Conservation (phyloP, 768 basidiomycete species). For the Russula vinacea region DNA sequence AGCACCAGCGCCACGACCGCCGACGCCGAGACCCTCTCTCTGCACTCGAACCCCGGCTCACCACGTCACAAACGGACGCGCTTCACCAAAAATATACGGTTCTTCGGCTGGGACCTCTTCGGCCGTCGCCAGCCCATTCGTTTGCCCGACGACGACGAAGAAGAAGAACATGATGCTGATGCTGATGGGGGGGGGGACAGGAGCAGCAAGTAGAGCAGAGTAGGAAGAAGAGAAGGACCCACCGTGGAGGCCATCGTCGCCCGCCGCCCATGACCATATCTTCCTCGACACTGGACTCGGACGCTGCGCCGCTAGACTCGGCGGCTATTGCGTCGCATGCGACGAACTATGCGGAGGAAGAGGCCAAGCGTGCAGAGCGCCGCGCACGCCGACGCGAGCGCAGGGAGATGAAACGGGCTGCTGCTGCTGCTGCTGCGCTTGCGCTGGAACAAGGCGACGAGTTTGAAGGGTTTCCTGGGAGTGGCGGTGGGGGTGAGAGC, state of each 20-base stretch:
- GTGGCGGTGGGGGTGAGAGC: conserved; percentile 36
- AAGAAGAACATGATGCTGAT: conserved; percentile 30
- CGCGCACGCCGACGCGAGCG: conserved; percentile 46
- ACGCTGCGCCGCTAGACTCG: conserved; percentile 63
- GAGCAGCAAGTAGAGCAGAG: neutral
- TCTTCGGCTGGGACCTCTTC: conserved; percentile 68
- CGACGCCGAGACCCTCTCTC: conserved; percentile 60
- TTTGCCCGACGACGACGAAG: conserved; percentile 56
- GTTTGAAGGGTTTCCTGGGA: conserved; percentile 70
- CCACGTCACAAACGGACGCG: conserved; percentile 29
- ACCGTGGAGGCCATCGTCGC: neutral
- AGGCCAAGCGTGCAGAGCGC: conserved; percentile 46
- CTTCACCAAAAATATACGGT: conserved; percentile 43
- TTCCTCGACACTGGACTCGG: conserved; percentile 59
- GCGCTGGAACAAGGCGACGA: conserved; percentile 40
- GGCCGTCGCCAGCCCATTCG: conserved; percentile 58
- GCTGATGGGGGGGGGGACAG: neutral
- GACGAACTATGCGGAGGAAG: conserved; percentile 34
- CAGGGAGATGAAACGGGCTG: conserved; percentile 44
- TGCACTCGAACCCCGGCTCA: conserved; percentile 59
- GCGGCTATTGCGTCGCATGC: conserved; percentile 50
- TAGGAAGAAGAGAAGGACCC: neutral
- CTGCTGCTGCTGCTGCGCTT: conserved; percentile 33
- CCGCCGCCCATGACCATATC: conserved; percentile 32
- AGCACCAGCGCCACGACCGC: conserved; percentile 40